These are phyloP conservation scores for Tuctoria greenei DNA, from an alignment of 176 grass and related monocot species.

Conservation along the genomic window DNA sequence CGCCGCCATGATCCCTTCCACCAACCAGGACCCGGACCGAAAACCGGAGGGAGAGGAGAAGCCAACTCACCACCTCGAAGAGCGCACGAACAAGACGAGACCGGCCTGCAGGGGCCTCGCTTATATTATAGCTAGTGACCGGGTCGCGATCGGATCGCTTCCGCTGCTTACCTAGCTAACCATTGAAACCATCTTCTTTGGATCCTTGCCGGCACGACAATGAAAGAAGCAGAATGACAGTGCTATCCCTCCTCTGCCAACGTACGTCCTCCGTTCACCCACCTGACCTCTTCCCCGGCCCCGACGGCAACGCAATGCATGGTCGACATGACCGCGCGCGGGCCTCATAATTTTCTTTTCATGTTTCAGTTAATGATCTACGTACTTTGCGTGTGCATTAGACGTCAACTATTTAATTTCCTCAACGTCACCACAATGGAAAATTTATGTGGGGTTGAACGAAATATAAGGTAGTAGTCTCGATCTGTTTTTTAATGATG, in stretches of 20 bases:
- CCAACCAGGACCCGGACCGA: background rate
- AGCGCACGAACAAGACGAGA: conserved; percentile 42
- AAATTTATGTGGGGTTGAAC: too few relatives aligned
- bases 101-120: fast-evolving
- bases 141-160: conserved; percentile 32
- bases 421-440: too few relatives aligned
- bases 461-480: too few relatives aligned
- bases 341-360: too few relatives aligned
- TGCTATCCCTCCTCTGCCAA: background rate
- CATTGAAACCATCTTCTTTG: too few relatives aligned
- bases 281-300: background rate
- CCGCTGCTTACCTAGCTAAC: too few relatives aligned
- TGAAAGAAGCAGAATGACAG: background rate
- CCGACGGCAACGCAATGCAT: background rate
- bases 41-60: conserved; percentile 83
- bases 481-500: too few relatives aligned
- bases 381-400: too few relatives aligned
- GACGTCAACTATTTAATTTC: too few relatives aligned
- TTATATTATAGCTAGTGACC: conserved; percentile 41
- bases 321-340: background rate
- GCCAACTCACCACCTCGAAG: conserved; percentile 72
- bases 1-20: conserved; percentile 44
- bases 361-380: too few relatives aligned
- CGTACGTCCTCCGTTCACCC: too few relatives aligned
- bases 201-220: background rate